Percentiles rank a stretch among this genome's conserved stretches.
Evolutionary conservation across 108 stramenopile genomes (phyloP).

Genomic region (Cylindrotheca fusiformis): DNA sequence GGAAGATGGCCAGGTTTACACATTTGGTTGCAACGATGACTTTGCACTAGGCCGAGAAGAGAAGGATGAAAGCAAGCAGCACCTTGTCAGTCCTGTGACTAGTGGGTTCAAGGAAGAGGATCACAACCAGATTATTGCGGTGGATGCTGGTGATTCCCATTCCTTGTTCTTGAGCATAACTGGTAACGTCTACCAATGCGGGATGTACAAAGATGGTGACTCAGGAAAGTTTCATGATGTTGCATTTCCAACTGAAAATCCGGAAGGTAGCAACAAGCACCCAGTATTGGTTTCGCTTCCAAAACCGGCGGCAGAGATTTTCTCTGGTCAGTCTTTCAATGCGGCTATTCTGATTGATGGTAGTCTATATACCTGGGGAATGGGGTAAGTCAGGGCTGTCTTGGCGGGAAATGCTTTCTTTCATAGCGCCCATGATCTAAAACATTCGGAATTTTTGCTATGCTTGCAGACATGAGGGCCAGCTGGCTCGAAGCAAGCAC

Average conservation of each 20-base stretch:
- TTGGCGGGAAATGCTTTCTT: too few relatives aligned
- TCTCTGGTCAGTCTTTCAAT: conserved; percentile 38
- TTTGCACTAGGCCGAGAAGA: conserved; percentile 65
- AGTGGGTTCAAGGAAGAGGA: conserved; percentile 6
- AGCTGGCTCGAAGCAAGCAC: conserved; percentile 25
- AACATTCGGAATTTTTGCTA: too few relatives aligned
- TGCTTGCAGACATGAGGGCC: conserved; percentile 16
- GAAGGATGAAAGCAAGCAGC: conserved; percentile 2
- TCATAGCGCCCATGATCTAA: too few relatives aligned
- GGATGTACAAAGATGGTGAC: conserved; percentile 72
- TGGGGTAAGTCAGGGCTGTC: too few relatives aligned
- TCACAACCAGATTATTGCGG: conserved; percentile 46
- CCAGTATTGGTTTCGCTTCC: conserved; percentile 17
- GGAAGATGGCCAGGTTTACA: conserved; percentile 68
- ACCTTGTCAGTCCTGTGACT: conserved; percentile 7
- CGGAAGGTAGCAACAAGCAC: conserved; percentile 19
- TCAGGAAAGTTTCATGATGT: conserved; percentile 35
- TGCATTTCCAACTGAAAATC: conserved; percentile 5
- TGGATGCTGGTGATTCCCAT: conserved; percentile 79
- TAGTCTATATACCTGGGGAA: conserved; percentile 67
- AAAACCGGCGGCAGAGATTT: conserved; percentile 38
- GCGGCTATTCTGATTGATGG: conserved; percentile 66
- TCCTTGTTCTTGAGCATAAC: conserved; percentile 56
- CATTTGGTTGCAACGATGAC: conserved; percentile 93
- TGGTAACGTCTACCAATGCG: conserved; percentile 67